These are phyloP conservation scores for Penicillium aurantiogriseum DNA, from an alignment of 2,329 filamentous ascomycete genomes.

Conservation along the genomic window DNA sequence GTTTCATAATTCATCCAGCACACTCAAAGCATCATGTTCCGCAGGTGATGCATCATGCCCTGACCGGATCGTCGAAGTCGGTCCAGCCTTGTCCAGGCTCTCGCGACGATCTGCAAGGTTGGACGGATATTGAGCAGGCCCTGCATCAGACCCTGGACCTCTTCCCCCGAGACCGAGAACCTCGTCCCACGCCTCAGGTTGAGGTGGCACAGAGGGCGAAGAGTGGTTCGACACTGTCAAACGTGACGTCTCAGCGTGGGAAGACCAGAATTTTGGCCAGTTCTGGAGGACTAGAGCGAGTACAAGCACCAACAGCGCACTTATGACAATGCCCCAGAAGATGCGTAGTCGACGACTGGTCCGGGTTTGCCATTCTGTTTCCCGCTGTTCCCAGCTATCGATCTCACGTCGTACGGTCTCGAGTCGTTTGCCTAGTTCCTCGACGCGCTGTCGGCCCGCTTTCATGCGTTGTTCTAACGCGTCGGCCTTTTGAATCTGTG, in stretches of 20 bases:
- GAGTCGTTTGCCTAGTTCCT: conserved; percentile 39
- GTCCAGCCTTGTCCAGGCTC: conserved; percentile 8
- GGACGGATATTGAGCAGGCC: conserved; percentile 19
- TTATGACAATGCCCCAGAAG: conserved; percentile 35
- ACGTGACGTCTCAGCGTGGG: conserved; percentile 2
- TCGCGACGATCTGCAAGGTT: conserved; percentile 22
- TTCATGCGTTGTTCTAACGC: conserved; percentile 42
- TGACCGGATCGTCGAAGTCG: conserved; percentile 3
- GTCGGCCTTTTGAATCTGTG: conserved; percentile 38
- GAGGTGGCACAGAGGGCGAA: conserved; percentile 6
- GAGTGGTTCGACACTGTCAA: conserved; percentile 17
- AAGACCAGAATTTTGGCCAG: conserved; percentile 16
- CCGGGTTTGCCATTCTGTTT: conserved; percentile 43
- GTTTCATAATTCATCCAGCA: conserved; percentile 34
- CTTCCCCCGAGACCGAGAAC: neutral
- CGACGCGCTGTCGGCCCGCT: conserved; percentile 34
- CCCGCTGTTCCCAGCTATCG: conserved; percentile 43
- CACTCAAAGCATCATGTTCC: conserved; percentile 26
- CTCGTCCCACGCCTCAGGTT: conserved; percentile 8
- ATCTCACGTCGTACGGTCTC: conserved; percentile 41
- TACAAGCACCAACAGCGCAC: conserved; percentile 29
- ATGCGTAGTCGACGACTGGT: conserved; percentile 41
- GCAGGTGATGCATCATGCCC: conserved; percentile 10
- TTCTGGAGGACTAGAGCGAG: conserved; percentile 32
- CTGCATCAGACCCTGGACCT: neutral